Evolutionary conservation across 2,329 filamentous ascomycete species (phyloP).

Genomic region (Xylaria sp.): DNA sequence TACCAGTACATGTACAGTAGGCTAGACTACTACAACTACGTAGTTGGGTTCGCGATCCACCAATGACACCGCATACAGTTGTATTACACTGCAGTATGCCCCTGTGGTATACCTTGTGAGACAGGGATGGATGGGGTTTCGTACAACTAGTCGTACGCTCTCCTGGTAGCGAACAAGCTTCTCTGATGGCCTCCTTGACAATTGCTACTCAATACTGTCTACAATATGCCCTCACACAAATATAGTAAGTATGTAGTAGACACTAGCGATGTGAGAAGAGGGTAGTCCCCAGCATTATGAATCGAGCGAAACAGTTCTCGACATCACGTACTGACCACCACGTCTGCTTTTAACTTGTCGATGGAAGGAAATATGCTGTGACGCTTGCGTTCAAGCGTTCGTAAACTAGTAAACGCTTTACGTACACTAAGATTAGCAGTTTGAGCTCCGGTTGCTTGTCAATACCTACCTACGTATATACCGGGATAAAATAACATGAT

Average conservation of each 20-base stretch:
- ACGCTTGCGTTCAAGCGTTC: no score
- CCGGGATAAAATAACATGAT: no score
- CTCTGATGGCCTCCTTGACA: not conserved
- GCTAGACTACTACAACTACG: not conserved
- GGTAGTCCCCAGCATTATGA: not conserved
- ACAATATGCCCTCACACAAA: no score
- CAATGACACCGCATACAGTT: not conserved
- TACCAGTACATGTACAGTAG: no score
- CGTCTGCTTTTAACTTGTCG: not conserved
- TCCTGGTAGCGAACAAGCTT: not conserved
- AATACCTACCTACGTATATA: not conserved
- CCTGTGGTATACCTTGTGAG: not conserved
- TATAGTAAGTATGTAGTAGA: not conserved
- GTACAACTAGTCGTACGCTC: not conserved
- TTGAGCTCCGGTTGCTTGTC: no score
- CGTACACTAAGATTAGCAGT: no score
- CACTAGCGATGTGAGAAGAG: no score
- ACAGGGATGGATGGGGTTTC: not conserved
- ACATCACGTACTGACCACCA: not conserved
- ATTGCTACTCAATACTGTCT: no score
- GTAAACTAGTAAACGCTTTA: not conserved
- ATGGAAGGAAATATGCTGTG: no score
- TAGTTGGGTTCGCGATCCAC: conserved; percentile 10
- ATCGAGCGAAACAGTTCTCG: not conserved
- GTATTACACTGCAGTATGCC: not conserved